Evolutionary conservation across 2,329 filamentous ascomycete species (phyloP), one percentile per base, ranked within the genome.

Genomic region (Nemania sp.): DNA sequence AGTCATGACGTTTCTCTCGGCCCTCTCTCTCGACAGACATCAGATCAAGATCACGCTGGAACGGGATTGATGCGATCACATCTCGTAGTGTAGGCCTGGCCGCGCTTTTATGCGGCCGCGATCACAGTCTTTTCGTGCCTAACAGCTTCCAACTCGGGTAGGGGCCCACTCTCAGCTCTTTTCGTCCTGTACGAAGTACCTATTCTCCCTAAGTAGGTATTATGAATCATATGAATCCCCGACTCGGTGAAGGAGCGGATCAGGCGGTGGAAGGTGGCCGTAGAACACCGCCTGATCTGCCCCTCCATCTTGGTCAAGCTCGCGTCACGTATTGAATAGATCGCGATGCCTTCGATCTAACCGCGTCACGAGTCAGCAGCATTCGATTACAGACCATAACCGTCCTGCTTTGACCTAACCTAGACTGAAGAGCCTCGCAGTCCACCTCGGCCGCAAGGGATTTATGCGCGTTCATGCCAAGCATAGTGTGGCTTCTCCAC

Each of bases 111-210:
- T 63, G 63, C 66, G 65, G 61, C 66, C 66, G 59, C 61, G 59
- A 64, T 67, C 66, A 66, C 64, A 62, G 54, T 61, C 52, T 60
- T 60, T 67, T 66, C 60, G 59, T 66, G 65, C 64, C 65, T 65
- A 63, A 67, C 60, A 54, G 62, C 50, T 56, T 50, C 54, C 36
- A 52, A 59, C 50, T 54, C 28, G 50, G 54, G 42, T 46, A 54
- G 17, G 54, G 54, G 43, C 49, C 48, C 55, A 60, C 54, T 33
- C 34, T 40, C 33, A 49, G 40, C 33, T 49, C 19, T 15, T 49
- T 26, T 36, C n/a, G 48, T 26, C 19, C 43, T 28, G 24, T 34
- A 33, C 15, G n/a, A 12, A 31, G 11, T 31, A 31, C 9, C n/a
- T 31, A 31, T 31, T 4, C 8, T 31, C n/a, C n/a, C n/a, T n/a